Percentiles rank a stretch among this genome's conserved stretches.
Conservation (phyloP, 495 filamentous ascomycete genomes). For the Penicillium dipodomyicola region DNA sequence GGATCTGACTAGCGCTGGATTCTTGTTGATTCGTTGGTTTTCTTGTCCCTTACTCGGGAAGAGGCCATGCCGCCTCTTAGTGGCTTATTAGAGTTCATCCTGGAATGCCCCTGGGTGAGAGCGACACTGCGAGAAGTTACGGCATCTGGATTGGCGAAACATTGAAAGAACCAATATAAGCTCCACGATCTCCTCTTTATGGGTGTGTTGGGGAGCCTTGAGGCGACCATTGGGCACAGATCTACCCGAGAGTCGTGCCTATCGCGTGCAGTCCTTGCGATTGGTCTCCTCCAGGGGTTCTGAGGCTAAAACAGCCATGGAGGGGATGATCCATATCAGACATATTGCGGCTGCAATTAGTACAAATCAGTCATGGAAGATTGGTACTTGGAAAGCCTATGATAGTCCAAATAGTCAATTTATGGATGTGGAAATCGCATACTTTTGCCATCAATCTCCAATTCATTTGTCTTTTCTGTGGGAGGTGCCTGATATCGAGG, state of each 20-base stretch:
- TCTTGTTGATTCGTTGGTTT: neutral
- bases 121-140: neutral
- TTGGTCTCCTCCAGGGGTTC: slow-evolving; percentile 13
- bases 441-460: neutral
- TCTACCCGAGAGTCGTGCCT: slow-evolving; percentile 18
- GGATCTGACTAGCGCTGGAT: neutral
- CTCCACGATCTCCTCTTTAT: neutral
- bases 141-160: neutral
- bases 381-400: neutral
- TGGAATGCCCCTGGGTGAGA: slow-evolving; percentile 15
- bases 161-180: neutral
- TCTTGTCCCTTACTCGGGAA: neutral
- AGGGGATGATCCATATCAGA: neutral
- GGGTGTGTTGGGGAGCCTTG: neutral
- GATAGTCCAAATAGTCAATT: neutral
- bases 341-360: neutral
- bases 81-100: slow-evolving; percentile 15
- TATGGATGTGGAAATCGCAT: neutral
- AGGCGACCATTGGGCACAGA: slow-evolving; percentile 3
- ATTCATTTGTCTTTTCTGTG: neutral
- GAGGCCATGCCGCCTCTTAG: neutral
- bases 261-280: neutral
- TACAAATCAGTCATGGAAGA: neutral
- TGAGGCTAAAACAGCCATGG: neutral
- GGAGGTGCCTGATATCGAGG: neutral